Percentiles rank a stretch among this genome's conserved stretches.
Evolutionary conservation across 495 filamentous ascomycete genomes (phyloP).

Genomic region (Acidiella bohemica): DNA sequence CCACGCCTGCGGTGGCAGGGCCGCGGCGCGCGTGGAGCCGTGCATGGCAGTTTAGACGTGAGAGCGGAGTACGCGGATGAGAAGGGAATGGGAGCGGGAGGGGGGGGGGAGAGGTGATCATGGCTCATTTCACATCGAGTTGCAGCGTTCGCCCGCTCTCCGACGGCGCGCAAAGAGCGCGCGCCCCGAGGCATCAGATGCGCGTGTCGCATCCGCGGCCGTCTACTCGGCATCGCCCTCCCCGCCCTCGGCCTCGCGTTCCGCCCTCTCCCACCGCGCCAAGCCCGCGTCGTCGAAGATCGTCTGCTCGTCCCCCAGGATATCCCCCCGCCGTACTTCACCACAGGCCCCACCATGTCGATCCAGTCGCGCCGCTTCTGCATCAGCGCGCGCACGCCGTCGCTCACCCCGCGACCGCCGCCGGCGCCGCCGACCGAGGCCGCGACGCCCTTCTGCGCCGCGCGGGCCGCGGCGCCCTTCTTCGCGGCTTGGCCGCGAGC

Average conservation of each 20-base stretch:
- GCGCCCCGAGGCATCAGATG: too few relatives aligned
- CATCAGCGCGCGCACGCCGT: conserved; percentile 80
- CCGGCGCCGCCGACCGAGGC: conserved; percentile 25
- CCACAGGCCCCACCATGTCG: conserved; percentile 72
- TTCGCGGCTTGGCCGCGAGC: conserved; percentile 78
- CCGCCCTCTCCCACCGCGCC: conserved; percentile 38
- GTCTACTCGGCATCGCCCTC: conserved; percentile 60
- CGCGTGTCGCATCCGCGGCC: too few relatives aligned
- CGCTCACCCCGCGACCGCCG: conserved; percentile 73
- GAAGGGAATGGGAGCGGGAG: too few relatives aligned
- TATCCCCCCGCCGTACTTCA: conserved; percentile 56
- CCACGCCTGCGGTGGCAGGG: too few relatives aligned
- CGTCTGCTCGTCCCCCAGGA: conserved; percentile 38
- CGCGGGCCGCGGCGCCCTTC: conserved; percentile 50
- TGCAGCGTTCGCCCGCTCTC: too few relatives aligned
- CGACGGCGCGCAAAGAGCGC: too few relatives aligned
- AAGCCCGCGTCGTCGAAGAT: conserved; percentile 52
- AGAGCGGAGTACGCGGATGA: too few relatives aligned
- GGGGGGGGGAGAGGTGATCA: too few relatives aligned
- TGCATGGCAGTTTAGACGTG: too few relatives aligned
- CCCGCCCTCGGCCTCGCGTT: conserved; percentile 61
- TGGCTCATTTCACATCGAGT: too few relatives aligned
- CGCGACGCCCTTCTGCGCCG: conserved; percentile 36
- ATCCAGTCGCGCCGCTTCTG: conserved; percentile 76
- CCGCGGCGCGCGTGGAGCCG: too few relatives aligned